Conservation (phyloP, 2,329 filamentous ascomycete genomes). For the Cytospora mali region DNA sequence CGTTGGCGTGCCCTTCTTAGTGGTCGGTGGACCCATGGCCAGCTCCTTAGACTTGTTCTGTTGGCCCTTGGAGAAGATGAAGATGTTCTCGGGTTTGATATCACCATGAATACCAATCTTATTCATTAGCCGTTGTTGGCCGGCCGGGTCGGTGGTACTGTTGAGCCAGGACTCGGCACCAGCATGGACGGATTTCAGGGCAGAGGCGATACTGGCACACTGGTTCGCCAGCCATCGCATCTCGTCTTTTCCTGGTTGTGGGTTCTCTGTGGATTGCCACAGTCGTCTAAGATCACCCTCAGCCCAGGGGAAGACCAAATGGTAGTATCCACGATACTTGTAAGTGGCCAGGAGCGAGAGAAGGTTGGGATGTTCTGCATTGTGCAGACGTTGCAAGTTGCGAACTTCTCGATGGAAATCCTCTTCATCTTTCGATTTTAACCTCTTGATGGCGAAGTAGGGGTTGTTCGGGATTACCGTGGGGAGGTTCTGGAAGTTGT, state of each 20-base stretch:
- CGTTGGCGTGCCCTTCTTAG: conserved; percentile 10
- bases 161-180: conserved; percentile 29
- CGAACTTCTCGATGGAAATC: conserved; percentile 28
- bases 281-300: conserved; percentile 27
- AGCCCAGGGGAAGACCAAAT: conserved; percentile 29
- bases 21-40: conserved; percentile 25
- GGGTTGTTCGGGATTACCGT: conserved; percentile 23
- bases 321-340: conserved; percentile 29
- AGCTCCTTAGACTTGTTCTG: conserved; percentile 23
- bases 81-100: conserved; percentile 30
- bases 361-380: conserved; percentile 28
- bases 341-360: conserved; percentile 27
- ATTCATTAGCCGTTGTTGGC: conserved; percentile 27
- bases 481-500: conserved; percentile 27
- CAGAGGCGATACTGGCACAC: conserved; percentile 27
- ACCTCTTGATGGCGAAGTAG: conserved; percentile 28
- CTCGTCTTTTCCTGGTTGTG: conserved; percentile 26
- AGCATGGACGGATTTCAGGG: conserved; percentile 26
- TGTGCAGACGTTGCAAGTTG: conserved; percentile 27
- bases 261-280: conserved; percentile 27
- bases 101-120: conserved; percentile 29
- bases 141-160: conserved; percentile 16
- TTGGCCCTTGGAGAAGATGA: conserved; percentile 28
- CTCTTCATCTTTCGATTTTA: conserved; percentile 28
- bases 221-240: conserved; percentile 28